A percentile compares a stretch with the other conserved stretches of the same genome.
These are phyloP conservation scores for Salvia rosmarinus DNA, from an alignment of 257 asterid species.

Conservation along the genomic window DNA sequence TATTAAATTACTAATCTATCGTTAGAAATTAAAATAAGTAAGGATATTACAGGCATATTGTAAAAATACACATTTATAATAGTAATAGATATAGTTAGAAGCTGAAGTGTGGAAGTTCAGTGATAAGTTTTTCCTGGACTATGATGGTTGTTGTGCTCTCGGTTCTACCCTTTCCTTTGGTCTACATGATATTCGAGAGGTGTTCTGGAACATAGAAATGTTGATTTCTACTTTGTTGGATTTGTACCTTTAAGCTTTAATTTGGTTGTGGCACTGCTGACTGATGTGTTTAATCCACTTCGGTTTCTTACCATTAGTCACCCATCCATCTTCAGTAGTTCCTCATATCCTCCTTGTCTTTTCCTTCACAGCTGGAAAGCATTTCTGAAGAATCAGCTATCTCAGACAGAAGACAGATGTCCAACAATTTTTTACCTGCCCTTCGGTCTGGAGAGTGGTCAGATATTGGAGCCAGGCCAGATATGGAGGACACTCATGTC, in stretches of 20 bases:
- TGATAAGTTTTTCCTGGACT: background rate
- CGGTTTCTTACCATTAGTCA: background rate
- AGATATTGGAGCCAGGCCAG: constrained; percentile 70
- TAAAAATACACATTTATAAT: no score
- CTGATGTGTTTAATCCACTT: background rate
- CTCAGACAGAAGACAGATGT: constrained; percentile 45
- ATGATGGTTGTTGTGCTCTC: background rate
- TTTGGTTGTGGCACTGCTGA: background rate
- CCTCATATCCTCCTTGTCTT: constrained; percentile 20
- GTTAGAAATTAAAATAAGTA: no score
- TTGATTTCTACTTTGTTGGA: constrained; percentile 6
- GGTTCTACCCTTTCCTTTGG: background rate
- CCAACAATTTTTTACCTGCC: constrained; percentile 59
- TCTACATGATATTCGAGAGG: background rate
- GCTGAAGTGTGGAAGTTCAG: background rate
- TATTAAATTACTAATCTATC: no score
- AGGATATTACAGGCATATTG: no score
- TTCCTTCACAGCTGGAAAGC: constrained; percentile 67
- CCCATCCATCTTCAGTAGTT: background rate
- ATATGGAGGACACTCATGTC: constrained; percentile 91
- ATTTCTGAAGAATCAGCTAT: constrained; percentile 63
- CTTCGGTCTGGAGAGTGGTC: constrained; percentile 85
- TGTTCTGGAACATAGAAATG: background rate
- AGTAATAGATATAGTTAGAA: background rate
- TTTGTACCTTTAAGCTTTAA: background rate